Conservation (phyloP, 768 basidiomycete species). For the Glaciozyma antarctica region DNA sequence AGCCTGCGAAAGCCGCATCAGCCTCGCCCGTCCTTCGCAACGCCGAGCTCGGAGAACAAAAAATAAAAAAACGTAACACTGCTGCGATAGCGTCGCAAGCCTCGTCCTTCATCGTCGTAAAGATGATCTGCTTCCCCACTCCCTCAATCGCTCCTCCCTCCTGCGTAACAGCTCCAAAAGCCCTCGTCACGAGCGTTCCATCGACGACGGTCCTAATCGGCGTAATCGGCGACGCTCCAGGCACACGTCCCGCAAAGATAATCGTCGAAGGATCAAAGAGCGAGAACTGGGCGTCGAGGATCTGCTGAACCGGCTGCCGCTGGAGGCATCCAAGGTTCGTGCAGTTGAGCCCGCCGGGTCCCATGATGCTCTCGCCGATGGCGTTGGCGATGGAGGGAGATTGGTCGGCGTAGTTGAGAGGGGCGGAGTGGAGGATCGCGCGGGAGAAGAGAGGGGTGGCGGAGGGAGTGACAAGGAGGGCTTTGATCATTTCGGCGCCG, state of each 20-base stretch:
- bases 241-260: no score
- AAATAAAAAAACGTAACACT: no score
- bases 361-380: constrained; percentile 40
- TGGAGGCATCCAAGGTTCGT: constrained; percentile 48
- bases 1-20: constrained; percentile 34
- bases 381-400: constrained; percentile 3
- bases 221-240: constrained; percentile 31
- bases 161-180: constrained; percentile 7
- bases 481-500: constrained; percentile 56
- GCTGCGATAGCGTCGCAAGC: constrained; percentile 43
- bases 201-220: constrained; percentile 65
- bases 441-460: constrained; percentile 63
- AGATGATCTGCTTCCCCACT: constrained; percentile 43
- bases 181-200: constrained; percentile 52
- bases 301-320: constrained; percentile 48
- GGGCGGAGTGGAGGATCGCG: constrained; percentile 76
- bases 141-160: neutral
- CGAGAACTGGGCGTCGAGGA: constrained; percentile 37
- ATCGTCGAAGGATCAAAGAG: neutral
- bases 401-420: constrained; percentile 47
- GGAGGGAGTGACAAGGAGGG: constrained; percentile 62
- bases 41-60: no score
- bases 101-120: constrained; percentile 65
- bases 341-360: constrained; percentile 43
- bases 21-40: no score